Percentiles rank a stretch among this genome's conserved stretches.
Conservation (phyloP, 495 filamentous ascomycete species). For the Thermothielavioides terrestris region DNA sequence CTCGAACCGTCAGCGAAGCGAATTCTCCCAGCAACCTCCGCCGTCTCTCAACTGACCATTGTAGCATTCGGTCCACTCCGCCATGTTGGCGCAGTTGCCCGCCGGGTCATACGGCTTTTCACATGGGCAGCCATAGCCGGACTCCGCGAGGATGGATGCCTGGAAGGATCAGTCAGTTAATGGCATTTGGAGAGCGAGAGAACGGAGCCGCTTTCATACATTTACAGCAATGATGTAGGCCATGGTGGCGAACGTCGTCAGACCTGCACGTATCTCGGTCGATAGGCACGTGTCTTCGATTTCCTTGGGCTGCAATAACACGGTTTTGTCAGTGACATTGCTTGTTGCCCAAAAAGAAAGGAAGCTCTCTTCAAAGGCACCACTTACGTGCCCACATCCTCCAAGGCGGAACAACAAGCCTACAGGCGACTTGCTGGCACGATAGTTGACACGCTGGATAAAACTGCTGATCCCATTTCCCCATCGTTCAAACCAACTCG, state of each 20-base stretch:
- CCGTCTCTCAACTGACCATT: constrained; percentile 16
- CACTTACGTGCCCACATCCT: constrained; percentile 56
- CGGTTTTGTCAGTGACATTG: background rate
- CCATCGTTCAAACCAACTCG: background rate
- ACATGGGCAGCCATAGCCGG: constrained; percentile 65
- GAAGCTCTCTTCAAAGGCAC: no score
- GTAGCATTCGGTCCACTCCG: constrained; percentile 37
- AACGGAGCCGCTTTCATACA: constrained; percentile 23
- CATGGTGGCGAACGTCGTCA: constrained; percentile 83
- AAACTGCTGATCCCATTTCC: background rate
- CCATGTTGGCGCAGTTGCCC: constrained; percentile 39
- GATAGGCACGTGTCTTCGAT: constrained; percentile 54
- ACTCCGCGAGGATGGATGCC: constrained; percentile 48
- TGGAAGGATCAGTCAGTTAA: constrained; percentile 10
- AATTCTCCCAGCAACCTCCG: background rate
- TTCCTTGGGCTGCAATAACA: constrained; percentile 47
- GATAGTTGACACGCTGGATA: constrained; percentile 22
- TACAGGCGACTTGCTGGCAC: constrained; percentile 41
- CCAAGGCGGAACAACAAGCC: constrained; percentile 66
- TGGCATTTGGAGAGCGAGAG: background rate
- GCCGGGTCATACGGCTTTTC: constrained; percentile 24
- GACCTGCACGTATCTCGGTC: constrained; percentile 68
- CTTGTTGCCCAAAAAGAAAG: background rate
- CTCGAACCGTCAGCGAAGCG: constrained; percentile 3
- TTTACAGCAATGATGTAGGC: constrained; percentile 65